These are phyloP conservation scores for Carex littledalei DNA, from an alignment of 176 grass and related monocot species.

Conservation along the genomic window DNA sequence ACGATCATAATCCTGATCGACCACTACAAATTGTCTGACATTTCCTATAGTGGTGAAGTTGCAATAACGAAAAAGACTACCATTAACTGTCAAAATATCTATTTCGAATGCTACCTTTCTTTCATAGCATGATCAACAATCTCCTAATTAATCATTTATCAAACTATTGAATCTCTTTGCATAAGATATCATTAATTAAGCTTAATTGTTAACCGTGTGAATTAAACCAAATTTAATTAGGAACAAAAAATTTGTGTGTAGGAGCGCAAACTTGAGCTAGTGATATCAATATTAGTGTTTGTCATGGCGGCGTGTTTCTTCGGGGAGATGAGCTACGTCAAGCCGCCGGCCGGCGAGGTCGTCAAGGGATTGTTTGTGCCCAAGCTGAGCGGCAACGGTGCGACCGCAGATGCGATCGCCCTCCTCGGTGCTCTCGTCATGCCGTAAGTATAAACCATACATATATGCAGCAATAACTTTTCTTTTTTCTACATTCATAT, in stretches of 20 bases:
- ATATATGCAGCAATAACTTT: not conserved
- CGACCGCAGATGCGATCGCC: conserved; percentile 46
- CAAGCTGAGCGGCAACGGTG: conserved; percentile 38
- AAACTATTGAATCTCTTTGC: not conserved
- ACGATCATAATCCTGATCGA: not conserved
- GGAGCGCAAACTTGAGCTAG: conserved; percentile 62
- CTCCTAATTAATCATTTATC: too few relatives aligned
- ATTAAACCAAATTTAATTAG: not conserved
- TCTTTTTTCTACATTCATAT: not conserved
- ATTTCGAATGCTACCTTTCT: too few relatives aligned
- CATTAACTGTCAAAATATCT: not conserved
- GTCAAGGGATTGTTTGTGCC: conserved; percentile 63
- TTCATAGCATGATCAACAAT: too few relatives aligned
- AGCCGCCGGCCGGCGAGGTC: conserved; percentile 43
- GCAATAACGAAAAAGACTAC: not conserved
- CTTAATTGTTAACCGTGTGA: not conserved
- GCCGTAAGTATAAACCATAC: conserved; percentile 41
- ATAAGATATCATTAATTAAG: not conserved
- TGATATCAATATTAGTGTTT: conserved; percentile 45
- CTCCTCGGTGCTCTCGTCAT: conserved; percentile 55
- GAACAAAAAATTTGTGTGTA: conserved; percentile 3
- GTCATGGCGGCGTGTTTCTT: conserved; percentile 65
- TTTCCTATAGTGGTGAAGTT: not conserved
- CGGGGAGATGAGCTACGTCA: conserved; percentile 42
- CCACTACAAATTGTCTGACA: conserved; percentile 2